Conservation (phyloP, 768 basidiomycete genomes). For the Amanita pallidorosea region DNA sequence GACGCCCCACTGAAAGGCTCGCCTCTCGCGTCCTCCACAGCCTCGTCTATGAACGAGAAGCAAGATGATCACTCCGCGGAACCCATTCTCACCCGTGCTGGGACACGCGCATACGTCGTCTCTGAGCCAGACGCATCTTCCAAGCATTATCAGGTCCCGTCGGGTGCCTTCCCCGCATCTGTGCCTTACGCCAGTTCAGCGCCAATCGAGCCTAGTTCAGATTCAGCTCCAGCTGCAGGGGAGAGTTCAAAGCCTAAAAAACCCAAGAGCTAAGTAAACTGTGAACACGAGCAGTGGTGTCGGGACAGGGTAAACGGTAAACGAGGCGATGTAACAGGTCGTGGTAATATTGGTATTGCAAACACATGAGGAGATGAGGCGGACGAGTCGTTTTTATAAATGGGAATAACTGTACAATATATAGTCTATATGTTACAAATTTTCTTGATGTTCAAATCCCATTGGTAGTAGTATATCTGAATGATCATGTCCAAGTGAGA, state of each 20-base stretch:
- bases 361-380: conserved; percentile 32
- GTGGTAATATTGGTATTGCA: conserved; percentile 34
- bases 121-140: conserved; percentile 58
- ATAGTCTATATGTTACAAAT: too few relatives aligned
- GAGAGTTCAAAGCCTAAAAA: conserved; percentile 38
- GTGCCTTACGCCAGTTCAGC: conserved; percentile 32
- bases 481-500: too few relatives aligned
- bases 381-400: background rate
- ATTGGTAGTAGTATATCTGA: too few relatives aligned
- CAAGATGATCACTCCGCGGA: conserved; percentile 42
- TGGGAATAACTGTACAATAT: background rate
- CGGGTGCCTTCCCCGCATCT: conserved; percentile 52
- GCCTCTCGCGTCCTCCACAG: conserved; percentile 19
- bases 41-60: conserved; percentile 46
- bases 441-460: too few relatives aligned
- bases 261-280: conserved; percentile 24
- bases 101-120: conserved; percentile 59
- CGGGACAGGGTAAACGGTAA: conserved; percentile 36
- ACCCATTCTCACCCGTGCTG: conserved; percentile 29
- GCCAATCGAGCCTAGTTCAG: conserved; percentile 18
- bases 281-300: conserved; percentile 35
- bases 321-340: conserved; percentile 31
- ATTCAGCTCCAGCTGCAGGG: conserved; percentile 24
- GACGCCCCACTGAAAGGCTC: conserved; percentile 21
- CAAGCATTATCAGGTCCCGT: conserved; percentile 58